These are phyloP conservation scores for Mrakia blollopis DNA, from an alignment of 768 basidiomycete genomes.

Conservation along the genomic window DNA sequence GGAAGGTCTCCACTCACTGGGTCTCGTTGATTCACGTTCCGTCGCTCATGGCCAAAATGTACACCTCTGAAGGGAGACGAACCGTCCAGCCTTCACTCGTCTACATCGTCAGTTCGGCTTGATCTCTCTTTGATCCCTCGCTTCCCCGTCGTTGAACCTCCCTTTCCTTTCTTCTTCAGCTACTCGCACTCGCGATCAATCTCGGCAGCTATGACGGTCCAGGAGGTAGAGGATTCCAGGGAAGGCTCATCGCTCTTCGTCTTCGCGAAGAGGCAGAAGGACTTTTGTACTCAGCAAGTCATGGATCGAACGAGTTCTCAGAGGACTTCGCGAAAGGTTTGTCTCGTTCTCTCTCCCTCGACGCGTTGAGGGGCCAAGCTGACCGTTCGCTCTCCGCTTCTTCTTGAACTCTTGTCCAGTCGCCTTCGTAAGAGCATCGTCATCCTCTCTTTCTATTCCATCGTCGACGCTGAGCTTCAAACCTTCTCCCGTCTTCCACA, in stretches of 20 bases:
- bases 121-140: background rate
- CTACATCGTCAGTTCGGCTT: background rate
- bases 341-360: background rate
- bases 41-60: background rate
- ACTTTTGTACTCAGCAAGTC: background rate
- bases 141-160: background rate
- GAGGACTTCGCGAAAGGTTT: background rate
- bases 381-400: background rate
- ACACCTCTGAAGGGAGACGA: background rate
- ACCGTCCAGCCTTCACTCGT: background rate
- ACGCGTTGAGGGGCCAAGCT: no score
- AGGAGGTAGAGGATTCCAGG: background rate
- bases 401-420: background rate
- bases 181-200: constrained; percentile 8
- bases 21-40: background rate
- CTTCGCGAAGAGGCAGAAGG: background rate
- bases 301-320: background rate
- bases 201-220: background rate
- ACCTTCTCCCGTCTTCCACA: background rate
- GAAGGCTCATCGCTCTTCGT: background rate
- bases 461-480: no score
- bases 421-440: constrained; percentile 8
- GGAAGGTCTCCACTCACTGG: background rate
- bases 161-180: background rate
- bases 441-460: background rate